Base-by-base conservation (phyloP, 75 land plant species). In the Cunninghamia lanceolata region DNA sequence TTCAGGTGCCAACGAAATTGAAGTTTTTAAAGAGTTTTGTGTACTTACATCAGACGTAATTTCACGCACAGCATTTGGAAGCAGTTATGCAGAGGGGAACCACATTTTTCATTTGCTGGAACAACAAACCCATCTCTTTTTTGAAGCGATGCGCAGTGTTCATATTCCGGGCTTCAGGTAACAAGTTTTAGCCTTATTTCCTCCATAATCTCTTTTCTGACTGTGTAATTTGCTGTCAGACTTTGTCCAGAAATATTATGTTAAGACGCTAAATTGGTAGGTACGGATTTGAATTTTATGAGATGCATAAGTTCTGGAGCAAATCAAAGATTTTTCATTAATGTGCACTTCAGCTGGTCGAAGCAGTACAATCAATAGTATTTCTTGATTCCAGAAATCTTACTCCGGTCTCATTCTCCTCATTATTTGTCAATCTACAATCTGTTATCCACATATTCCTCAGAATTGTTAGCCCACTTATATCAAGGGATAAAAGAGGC, bases 151-250 rank as follows among this genome's bases (percentile, higher is more conserved):
- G 36, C 52, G 88, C 21, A 82, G 73, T 40, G 84, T 89, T 1
- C 89, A 90, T 59, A 85, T 93, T 30, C 94, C 94, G 32, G 92
- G 93, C 13, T 93, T 86, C 85, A 86, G 93, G 95, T 94, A 35
- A n/a, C n/a, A n/a, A n/a, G n/a, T n/a, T n/a, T n/a, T 9, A 36
- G n/a, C 84, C 35, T 45, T 59, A 21, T 19, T 78, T 19, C 11
- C 47, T 21, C 4, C 45, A 0, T 4, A 4, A 4, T n/a, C n/a
- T n/a, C n/a, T n/a, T n/a, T 54, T 54, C 25, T 17, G 59, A 54
- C 25, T 16, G 21, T 25, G 25, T 59, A 59, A 25, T 25, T 59
- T 59, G n/a, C 28, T 59, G 66, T 19, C 66, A 59, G 66, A 59
- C n/a, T 6, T 59, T 59, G n/a, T 59, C 66, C 66, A 59, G 4